A percentile compares a stretch with the other conserved stretches of the same genome.
Evolutionary conservation across 2,329 filamentous ascomycete species (phyloP).

Genomic region (Penicillium sp.): DNA sequence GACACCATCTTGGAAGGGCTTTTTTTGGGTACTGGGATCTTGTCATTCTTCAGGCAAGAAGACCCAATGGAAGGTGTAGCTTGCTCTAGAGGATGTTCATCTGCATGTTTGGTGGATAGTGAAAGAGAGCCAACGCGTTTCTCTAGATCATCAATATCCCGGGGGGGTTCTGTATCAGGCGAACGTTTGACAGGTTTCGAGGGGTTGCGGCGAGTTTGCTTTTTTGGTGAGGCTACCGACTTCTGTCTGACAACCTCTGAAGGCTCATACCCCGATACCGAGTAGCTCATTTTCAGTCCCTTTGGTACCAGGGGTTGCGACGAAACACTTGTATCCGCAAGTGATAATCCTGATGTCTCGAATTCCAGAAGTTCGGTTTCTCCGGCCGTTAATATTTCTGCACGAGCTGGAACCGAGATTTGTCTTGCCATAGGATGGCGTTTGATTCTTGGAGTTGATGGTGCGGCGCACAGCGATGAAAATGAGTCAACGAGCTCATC

Average conservation of each 20-base stretch:
- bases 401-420: slow-evolving; percentile 9
- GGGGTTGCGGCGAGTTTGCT: neutral
- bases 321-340: neutral
- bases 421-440: slow-evolving; percentile 17
- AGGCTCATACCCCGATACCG: neutral
- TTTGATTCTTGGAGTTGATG: slow-evolving; percentile 21
- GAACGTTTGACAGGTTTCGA: neutral
- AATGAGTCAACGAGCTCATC: slow-evolving; percentile 29
- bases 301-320: neutral
- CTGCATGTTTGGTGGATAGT: slow-evolving; percentile 10
- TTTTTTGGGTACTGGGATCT: neutral
- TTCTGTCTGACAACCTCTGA: neutral
- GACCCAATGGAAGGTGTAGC: neutral
- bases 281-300: neutral
- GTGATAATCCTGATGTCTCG: neutral
- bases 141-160: slow-evolving; percentile 18
- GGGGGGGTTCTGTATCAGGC: neutral
- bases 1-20: neutral
- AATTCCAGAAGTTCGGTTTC: slow-evolving; percentile 12
- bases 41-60: neutral
- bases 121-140: slow-evolving; percentile 20
- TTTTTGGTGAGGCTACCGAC: neutral
- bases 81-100: neutral
- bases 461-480: slow-evolving; percentile 23
- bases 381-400: slow-evolving; percentile 2